Evolutionary conservation across 108 stramenopile genomes (phyloP).

Genomic region (Conticribra weissflogii): DNA sequence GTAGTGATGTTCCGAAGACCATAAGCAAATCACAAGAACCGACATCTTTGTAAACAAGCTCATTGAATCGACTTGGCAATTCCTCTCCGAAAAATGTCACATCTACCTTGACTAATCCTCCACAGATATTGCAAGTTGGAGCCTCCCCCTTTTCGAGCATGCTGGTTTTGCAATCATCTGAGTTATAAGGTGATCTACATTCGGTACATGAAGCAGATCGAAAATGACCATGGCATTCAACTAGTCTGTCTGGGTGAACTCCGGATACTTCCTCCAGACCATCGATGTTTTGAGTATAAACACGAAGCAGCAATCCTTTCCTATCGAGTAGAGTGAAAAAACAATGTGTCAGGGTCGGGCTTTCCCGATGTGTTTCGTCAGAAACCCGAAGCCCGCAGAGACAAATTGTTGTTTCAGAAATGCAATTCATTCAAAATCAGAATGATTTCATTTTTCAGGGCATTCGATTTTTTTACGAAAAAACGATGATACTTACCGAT

Average conservation of each 20-base stretch:
- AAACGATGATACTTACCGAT: constrained; percentile 30
- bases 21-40: constrained; percentile 70
- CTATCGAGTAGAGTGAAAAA: constrained; percentile 85
- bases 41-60: constrained; percentile 60
- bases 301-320: constrained; percentile 74
- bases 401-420: no score
- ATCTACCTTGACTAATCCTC: constrained; percentile 89
- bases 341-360: constrained; percentile 88
- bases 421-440: neutral
- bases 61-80: constrained; percentile 71
- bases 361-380: no score
- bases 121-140: constrained; percentile 74
- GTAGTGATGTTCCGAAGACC: constrained; percentile 85
- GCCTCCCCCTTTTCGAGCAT: constrained; percentile 60
- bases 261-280: constrained; percentile 88
- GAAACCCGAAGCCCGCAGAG: no score
- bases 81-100: constrained; percentile 96
- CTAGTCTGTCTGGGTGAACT: constrained; percentile 64
- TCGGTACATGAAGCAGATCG: constrained; percentile 68
- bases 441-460: neutral
- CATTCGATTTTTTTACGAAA: neutral
- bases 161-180: constrained; percentile 45
- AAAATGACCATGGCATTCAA: constrained; percentile 94
- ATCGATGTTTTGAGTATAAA: constrained; percentile 97
- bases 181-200: constrained; percentile 51